Evolutionary conservation across 176 grass and related monocot species (phyloP).

Genomic region (Avena sativa): DNA sequence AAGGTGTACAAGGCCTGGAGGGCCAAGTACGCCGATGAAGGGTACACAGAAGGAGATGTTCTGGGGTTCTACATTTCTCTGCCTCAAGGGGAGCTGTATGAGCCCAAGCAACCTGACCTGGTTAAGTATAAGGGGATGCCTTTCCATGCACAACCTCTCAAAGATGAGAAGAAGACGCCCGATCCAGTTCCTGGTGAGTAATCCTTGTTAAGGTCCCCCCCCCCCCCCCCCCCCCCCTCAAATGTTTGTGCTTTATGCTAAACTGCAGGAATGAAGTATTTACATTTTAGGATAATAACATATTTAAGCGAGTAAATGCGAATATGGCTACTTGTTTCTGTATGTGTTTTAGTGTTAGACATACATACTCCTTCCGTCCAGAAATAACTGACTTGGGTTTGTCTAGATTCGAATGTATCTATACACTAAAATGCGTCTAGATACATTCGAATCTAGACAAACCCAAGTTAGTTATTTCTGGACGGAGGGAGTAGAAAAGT

Average conservation of each 20-base stretch:
- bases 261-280: neutral
- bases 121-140: constrained; percentile 84
- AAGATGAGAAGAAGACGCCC: constrained; percentile 62
- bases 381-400: too few species aligned
- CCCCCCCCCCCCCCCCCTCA: too few species aligned
- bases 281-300: neutral
- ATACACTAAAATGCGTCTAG: too few species aligned
- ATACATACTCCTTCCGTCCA: too few species aligned
- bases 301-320: neutral
- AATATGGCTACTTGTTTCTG: neutral
- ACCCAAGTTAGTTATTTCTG: too few species aligned
- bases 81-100: constrained; percentile 71
- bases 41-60: constrained; percentile 73
- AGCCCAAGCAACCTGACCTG: constrained; percentile 73
- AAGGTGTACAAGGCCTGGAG: constrained; percentile 87
- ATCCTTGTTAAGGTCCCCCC: neutral
- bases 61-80: constrained; percentile 91
- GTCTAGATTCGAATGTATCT: too few species aligned
- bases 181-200: constrained; percentile 80
- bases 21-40: constrained; percentile 67
- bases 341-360: neutral
- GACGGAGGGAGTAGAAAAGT: too few species aligned
- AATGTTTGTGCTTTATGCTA: neutral
- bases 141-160: constrained; percentile 65
- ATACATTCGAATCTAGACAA: too few species aligned